Conservation (phyloP, 2,329 filamentous ascomycete species). For the Gremmenia infestans region DNA sequence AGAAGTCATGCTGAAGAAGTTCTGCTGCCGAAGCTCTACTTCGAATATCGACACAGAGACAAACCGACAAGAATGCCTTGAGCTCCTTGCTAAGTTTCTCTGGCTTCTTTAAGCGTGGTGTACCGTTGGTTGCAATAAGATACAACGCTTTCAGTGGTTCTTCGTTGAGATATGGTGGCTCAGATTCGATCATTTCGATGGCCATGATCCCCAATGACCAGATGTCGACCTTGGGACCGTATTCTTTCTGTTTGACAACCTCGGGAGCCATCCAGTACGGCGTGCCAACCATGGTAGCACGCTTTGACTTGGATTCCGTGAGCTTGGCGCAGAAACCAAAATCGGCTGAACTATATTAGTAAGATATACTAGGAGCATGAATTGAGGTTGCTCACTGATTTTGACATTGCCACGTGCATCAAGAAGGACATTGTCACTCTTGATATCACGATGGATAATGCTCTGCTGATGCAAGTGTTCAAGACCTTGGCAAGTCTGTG, state of each 20-base stretch:
- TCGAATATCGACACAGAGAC: slow-evolving; percentile 94
- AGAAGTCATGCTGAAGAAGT: slow-evolving; percentile 85
- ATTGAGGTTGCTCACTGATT: slow-evolving; percentile 65
- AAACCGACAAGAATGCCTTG: slow-evolving; percentile 94
- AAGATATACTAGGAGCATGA: not conserved
- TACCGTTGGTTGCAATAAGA: slow-evolving; percentile 96
- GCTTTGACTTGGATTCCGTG: slow-evolving; percentile 93
- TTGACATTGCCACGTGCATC: slow-evolving; percentile 95
- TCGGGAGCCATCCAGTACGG: slow-evolving; percentile 99
- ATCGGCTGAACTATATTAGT: slow-evolving; percentile 64
- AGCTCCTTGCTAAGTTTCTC: slow-evolving; percentile 97
- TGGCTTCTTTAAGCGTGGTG: slow-evolving; percentile 93
- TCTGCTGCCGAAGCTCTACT: slow-evolving; percentile 88
- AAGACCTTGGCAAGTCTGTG: slow-evolving; percentile 87
- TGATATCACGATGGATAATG: slow-evolving; percentile 99
- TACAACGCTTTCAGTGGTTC: slow-evolving; percentile 96
- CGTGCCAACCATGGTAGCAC: slow-evolving; percentile 97
- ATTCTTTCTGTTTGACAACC: slow-evolving; percentile 99
- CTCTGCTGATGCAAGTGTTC: slow-evolving; percentile 93
- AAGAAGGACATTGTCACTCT: slow-evolving; percentile 96
- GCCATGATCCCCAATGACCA: slow-evolving; percentile 99
- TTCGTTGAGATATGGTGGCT: slow-evolving; percentile 96
- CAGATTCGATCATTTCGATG: slow-evolving; percentile 99
- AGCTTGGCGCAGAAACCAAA: slow-evolving; percentile 99
- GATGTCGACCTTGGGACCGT: slow-evolving; percentile 96